Base-by-base conservation (phyloP, 2,329 filamentous ascomycete species). In the Colletotrichum karsti region DNA sequence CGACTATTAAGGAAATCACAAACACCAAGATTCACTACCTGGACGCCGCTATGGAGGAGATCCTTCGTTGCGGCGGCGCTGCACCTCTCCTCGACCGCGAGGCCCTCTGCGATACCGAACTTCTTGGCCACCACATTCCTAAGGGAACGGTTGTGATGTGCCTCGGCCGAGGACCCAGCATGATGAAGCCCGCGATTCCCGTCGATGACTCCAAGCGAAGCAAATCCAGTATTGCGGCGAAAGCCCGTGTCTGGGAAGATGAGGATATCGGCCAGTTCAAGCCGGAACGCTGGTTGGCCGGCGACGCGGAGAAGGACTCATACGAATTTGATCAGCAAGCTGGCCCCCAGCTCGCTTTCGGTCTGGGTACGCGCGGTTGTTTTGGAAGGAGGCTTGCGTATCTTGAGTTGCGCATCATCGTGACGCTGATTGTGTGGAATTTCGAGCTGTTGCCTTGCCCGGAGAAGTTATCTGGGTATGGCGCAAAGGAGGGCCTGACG, bases 21-120 rank as follows among this genome's bases (percentile, higher is more conserved):
- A 50, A 50, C 3, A 59, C 71, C 1, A 59, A 33, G 35, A 64
- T 80, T 1, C 77, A 77, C 1, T 81, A 79, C 67, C 72, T 82
- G 10, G 80, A 82, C 20, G 79, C 79, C 8, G 73, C 77, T 7
- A 70, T 82, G 33, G 77, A 80, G 63, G 80, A 83, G 67, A 73
- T 75, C 0, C 68, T 81, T 2, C 76, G 81, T 2, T 73, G 70
- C n/a, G 73, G 74, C 5, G 72, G 74, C 12, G 74, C 78, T 2
- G 72, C 73, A 5, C 72, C 76, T 1, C 67, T 78, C 3, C 72
- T 79, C 2, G 71, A 75, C 7, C 76, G 80, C 7, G 72, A 70
- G 4, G 70, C 79, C 1, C 71, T 70, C 22, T 69, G 70, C 41
- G 78, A 82, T 50, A 79, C 79, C 1, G 67, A 74, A 4, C 74